Percentiles rank a stretch among this genome's conserved stretches.
Conservation (phyloP, 345 rosid genomes). For the Ailanthus altissimus region DNA sequence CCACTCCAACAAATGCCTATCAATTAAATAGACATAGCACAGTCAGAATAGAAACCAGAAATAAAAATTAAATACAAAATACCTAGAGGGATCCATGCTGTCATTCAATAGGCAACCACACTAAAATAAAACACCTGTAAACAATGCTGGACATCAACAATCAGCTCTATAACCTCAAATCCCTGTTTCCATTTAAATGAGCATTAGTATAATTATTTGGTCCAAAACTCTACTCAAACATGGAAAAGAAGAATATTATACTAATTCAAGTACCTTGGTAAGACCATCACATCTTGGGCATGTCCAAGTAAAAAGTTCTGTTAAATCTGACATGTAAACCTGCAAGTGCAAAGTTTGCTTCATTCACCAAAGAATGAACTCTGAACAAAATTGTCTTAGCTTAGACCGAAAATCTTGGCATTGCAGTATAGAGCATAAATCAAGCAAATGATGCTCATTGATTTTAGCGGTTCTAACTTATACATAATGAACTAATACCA, state of each 20-base stretch:
- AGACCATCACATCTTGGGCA: constrained; percentile 79
- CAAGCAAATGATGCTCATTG: neutral
- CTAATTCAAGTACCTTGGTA: constrained; percentile 51
- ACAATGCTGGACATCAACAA: constrained; percentile 81
- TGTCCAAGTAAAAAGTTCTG: constrained; percentile 84
- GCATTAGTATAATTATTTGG: constrained; percentile 15
- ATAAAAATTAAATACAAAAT: neutral
- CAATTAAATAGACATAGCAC: constrained; percentile 11
- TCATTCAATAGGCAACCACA: constrained; percentile 10
- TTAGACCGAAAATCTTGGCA: neutral
- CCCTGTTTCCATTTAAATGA: constrained; percentile 54
- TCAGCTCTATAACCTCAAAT: constrained; percentile 74
- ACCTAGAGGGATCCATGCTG: neutral
- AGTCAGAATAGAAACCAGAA: constrained; percentile 15
- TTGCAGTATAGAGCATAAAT: neutral
- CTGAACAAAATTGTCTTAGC: neutral
- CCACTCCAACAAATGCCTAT: constrained; percentile 79
- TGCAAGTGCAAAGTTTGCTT: constrained; percentile 30
- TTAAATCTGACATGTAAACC: constrained; percentile 85
- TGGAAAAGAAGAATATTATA: constrained; percentile 2
- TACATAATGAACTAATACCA: neutral
- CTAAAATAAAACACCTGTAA: constrained; percentile 54
- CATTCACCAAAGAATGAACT: constrained; percentile 6
- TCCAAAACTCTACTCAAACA: constrained; percentile 2
- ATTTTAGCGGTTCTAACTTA: neutral